Evolutionary conservation across 352 stramenopile genomes (phyloP), one percentile per base, ranked within the genome.

Genomic region (Thalassiosira exigua): DNA sequence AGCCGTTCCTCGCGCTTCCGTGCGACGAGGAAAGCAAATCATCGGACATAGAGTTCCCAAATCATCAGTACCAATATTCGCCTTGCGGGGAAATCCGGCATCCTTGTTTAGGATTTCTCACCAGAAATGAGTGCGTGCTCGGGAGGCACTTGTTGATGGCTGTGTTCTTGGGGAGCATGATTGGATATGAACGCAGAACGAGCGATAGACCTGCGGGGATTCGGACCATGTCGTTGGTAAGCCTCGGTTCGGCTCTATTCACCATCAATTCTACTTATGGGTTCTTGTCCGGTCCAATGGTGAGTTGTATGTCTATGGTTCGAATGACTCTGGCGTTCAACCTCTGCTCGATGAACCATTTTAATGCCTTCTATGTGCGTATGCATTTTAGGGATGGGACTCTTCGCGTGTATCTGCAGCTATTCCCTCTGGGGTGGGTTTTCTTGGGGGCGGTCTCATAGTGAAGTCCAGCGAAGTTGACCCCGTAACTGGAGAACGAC

Each of bases 361-460:
- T 17, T 27, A 44, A 44, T 26, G 17, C n/a, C 14, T 29, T 58
- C 50, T 17, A 12, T n/a, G 19, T 58, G 30, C 19, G 22, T 4
- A 44, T 61, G 1, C 0, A 30, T 36, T 52, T n/a, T 62, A 84
- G 76, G 53, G 36, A 19, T 88, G 81, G 81, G 81, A 88, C 52
- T 51, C 77, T 51, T 71, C 50, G 24, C 72, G 81, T 68, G 79
- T 94, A 32, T 82, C 81, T 39, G 90, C 90, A 3, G 88, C 90
- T 1, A 92, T 94, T 77, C 90, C 90, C 21, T 89, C 75, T 0
- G 90, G 90, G 27, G 90, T 94, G 21, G 90, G 90, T 26, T 94
- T 94, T 64, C 75, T 94, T 26, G 90, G 90, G 12, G 83, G 85
- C 27, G 90, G 82, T 12, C 60, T 94, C 4, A 94, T 94, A 70